Base-by-base conservation (phyloP, 192 early-diverging fungal species). In the Oehlia diaphana region DNA sequence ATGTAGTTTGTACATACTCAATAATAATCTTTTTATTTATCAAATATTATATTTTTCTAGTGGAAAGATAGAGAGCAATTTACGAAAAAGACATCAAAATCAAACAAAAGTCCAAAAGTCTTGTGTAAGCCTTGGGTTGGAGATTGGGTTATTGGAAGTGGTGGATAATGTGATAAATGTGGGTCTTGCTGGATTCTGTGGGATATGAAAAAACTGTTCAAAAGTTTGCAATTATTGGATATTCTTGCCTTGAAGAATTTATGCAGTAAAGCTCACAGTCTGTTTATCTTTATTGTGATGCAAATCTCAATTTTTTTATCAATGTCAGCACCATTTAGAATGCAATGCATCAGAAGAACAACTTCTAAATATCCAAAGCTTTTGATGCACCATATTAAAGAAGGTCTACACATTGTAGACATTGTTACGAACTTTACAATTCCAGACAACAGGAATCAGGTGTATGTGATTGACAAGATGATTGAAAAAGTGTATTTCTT, bases 301-400 rank as follows among this genome's bases (percentile, higher is more conserved):
- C 77, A 70, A 26, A 23, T 78, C 2, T 78, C 77, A 28, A 78
- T 26, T 78, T 9, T 69, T 78, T 78, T 78, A 78, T 42, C 67
- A 78, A 58, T 67, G 31, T 14, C 65, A 78, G 31, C 77, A 76
- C 16, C 62, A 76, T 37, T 10, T 76, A 76, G 14, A 26, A 76
- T 2, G 61, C 21, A 64, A 64, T 64, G 63, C 63, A 21, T 65
- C 62, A 63, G 74, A 26, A 76, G 64, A 26, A 19, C 63, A 76
- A 64, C 74, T 76, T 19, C 19, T 39, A 63, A 65, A 62, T 23
- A 31, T 76, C 44, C 62, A 63, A 76, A 76, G 74, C n/a, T 76
- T n/a, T 37, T 26, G 42, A 63, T 76, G 61, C 74, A 76, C 8
- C 35, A 26, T 65, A 12, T 4, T 42, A 64, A 64, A 71, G 69